Evolutionary conservation across 495 filamentous ascomycete genomes (phyloP).

Genomic region (Tuber aestivum): DNA sequence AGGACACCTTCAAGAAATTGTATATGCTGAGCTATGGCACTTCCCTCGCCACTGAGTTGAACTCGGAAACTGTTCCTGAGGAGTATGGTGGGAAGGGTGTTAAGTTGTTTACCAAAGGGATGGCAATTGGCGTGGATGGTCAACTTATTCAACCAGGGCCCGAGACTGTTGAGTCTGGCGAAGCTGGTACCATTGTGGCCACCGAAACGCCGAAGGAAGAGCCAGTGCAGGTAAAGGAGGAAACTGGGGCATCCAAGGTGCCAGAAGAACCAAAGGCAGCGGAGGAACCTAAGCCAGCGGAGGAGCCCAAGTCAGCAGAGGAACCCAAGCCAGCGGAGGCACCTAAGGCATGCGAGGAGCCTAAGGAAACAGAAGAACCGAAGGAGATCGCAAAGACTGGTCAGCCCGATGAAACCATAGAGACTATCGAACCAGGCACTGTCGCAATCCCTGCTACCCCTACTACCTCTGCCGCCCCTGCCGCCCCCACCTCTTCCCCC

Average conservation of each 20-base stretch:
- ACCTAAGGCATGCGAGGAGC: not conserved
- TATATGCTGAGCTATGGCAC: conserved; percentile 70
- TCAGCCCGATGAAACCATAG: not conserved
- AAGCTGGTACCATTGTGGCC: conserved; percentile 31
- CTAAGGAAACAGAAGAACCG: not conserved
- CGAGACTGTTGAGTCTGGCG: conserved; percentile 39
- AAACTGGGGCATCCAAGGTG: not conserved
- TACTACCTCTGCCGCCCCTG: not conserved
- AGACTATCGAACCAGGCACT: not conserved
- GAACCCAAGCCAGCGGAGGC: conserved; percentile 19
- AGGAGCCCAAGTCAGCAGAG: not conserved
- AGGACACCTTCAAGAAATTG: conserved; percentile 80
- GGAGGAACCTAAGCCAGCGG: not conserved
- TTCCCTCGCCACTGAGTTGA: conserved; percentile 63
- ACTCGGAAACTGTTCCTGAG: conserved; percentile 53
- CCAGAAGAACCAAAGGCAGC: too few species aligned
- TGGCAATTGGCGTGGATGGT: conserved; percentile 16
- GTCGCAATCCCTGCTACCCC: not conserved
- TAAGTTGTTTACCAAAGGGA: conserved; percentile 5
- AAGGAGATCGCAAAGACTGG: not conserved
- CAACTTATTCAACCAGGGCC: conserved; percentile 33
- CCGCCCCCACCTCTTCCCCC: not conserved
- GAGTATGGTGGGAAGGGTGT: conserved; percentile 25
- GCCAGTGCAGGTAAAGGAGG: conserved; percentile 24
- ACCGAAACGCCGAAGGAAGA: conserved; percentile 13